phyloP scores from a whole-genome alignment of 352 stramenopile species.

The Phytophthora ohioensis region DNA sequence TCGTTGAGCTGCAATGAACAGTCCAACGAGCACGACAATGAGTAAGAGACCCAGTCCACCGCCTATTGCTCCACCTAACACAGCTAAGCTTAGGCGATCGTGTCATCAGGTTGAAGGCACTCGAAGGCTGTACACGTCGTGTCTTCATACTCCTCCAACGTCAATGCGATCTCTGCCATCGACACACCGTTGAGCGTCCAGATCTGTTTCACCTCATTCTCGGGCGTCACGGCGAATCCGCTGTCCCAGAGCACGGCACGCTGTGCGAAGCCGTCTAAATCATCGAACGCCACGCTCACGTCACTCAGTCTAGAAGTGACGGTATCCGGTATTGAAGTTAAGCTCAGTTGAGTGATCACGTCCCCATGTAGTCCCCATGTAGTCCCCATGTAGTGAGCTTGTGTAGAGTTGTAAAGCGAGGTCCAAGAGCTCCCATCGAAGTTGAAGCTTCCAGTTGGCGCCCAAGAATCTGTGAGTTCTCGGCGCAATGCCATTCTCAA shows the following conservation, averaged over 20 bases:
- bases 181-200: conserved; percentile 35
- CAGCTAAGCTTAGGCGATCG: conserved; percentile 12
- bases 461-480: conserved; percentile 23
- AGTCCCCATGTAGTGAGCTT: conserved; percentile 21
- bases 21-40: conserved; percentile 16
- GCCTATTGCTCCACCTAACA: conserved; percentile 28
- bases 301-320: conserved; percentile 31
- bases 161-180: conserved; percentile 45
- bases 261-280: conserved; percentile 48
- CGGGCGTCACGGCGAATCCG: conserved; percentile 41
- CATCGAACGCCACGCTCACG: conserved; percentile 27
- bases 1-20: conserved; percentile 19
- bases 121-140: conserved; percentile 23
- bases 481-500: conserved; percentile 6
- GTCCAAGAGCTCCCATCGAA: conserved; percentile 41
- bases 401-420: conserved; percentile 43
- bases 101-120: conserved; percentile 30
- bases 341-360: conserved; percentile 12
- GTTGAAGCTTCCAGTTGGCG: conserved; percentile 21
- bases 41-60: conserved; percentile 28
- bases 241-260: conserved; percentile 68
- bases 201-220: conserved; percentile 38
- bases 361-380: conserved; percentile 21
- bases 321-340: conserved; percentile 28
- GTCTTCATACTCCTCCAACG: conserved; percentile 29